phyloP scores from a whole-genome alignment of 2,329 filamentous ascomycete genomes.

The Trichophyton schoenleinii region DNA sequence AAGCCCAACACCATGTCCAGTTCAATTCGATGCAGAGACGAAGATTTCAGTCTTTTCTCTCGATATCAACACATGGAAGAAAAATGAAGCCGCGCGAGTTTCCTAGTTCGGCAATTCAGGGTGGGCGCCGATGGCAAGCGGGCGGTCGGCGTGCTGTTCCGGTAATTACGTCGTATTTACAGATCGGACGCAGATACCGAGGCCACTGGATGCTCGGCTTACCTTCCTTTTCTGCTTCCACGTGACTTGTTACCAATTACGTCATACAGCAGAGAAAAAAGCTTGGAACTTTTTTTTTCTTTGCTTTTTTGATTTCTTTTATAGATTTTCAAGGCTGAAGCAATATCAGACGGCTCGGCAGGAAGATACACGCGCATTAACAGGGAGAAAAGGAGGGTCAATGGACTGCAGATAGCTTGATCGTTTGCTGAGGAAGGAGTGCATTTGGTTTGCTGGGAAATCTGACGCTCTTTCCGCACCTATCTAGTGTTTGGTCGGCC shows the following conservation, averaged over 20 bases:
- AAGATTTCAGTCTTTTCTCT: neutral
- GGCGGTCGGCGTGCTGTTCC: neutral
- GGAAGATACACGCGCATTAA: neutral
- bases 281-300: neutral
- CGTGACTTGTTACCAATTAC: conserved; percentile 1
- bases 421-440: neutral
- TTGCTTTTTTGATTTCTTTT: neutral
- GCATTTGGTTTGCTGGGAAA: neutral
- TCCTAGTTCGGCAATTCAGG: conserved; percentile 1
- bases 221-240: neutral
- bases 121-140: conserved; percentile 7
- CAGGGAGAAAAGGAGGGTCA: neutral
- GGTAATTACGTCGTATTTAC: conserved; percentile 3
- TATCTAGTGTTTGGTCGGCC: neutral
- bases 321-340: neutral
- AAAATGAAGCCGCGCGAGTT: conserved; percentile 1
- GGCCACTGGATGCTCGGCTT: neutral
- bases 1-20: conserved; percentile 1
- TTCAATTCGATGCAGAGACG: neutral
- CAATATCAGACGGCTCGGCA: neutral
- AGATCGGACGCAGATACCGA: neutral
- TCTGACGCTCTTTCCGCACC: neutral
- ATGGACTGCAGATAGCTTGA: neutral
- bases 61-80: neutral
- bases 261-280: neutral